Conservation (phyloP, 2,329 filamentous ascomycete species). For the Fusarium buxicola region DNA sequence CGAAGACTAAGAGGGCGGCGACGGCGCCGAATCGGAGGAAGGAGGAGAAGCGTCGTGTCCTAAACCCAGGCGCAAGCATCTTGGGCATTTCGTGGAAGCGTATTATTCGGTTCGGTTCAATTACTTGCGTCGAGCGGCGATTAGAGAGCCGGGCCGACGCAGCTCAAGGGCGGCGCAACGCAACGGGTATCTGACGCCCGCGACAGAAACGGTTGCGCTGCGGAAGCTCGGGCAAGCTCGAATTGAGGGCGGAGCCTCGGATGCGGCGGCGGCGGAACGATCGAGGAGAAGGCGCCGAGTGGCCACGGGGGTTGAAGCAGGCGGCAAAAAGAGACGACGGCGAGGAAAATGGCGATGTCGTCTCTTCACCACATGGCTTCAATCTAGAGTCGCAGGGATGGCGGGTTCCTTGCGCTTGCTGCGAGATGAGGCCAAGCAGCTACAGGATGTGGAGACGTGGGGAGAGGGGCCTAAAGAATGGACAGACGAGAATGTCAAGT, state of each 20-base stretch:
- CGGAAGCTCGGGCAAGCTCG: conserved; percentile 10
- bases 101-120: conserved; percentile 9
- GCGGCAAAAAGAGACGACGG: conserved; percentile 2
- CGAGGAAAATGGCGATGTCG: conserved; percentile 12
- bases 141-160: background rate
- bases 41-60: conserved; percentile 57
- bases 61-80: conserved; percentile 56
- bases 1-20: conserved; percentile 50
- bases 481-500: conserved; percentile 41
- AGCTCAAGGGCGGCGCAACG: conserved; percentile 20
- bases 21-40: conserved; percentile 56
- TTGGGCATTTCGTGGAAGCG: conserved; percentile 40
- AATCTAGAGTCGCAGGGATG: conserved; percentile 8
- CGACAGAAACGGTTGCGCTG: conserved; percentile 37
- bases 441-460: conserved; percentile 25
- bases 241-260: conserved; percentile 28
- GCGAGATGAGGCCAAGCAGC: conserved; percentile 27
- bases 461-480: conserved; percentile 34
- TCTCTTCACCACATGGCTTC: conserved; percentile 33
- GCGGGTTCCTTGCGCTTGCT: conserved; percentile 12
- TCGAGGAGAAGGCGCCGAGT: conserved; percentile 21
- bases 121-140: background rate
- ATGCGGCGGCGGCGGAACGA: conserved; percentile 10
- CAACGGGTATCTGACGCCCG: conserved; percentile 37
- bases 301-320: conserved; percentile 1